Percentiles rank a stretch among this genome's conserved stretches.
Evolutionary conservation across 2,329 filamentous ascomycete genomes (phyloP).

Genomic region (Paracorniculantispora psalliotae): DNA sequence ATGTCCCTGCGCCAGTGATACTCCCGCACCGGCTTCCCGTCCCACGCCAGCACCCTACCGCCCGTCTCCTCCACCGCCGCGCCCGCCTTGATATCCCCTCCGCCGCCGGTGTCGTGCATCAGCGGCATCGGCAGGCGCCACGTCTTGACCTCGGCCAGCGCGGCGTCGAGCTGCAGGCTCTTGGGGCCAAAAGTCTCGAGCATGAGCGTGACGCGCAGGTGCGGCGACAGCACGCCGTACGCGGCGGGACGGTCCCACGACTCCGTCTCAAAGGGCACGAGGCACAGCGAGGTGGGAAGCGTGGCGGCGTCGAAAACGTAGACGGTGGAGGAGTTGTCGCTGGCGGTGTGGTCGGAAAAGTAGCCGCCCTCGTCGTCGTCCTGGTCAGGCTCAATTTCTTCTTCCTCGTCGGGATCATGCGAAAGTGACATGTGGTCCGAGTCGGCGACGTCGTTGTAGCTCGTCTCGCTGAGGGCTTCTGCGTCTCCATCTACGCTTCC

Average conservation of each 20-base stretch:
- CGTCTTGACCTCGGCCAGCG: not conserved
- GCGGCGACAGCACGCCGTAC: constrained; percentile 5
- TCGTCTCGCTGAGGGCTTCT: not conserved
- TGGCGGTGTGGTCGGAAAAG: constrained; percentile 7
- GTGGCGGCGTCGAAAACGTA: constrained; percentile 4
- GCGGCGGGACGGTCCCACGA: not conserved
- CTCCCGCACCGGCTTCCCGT: not conserved
- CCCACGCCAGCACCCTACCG: constrained; percentile 3
- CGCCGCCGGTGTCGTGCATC: not conserved
- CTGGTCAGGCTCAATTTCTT: too few relatives aligned
- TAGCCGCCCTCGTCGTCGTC: not conserved
- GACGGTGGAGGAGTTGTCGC: not conserved
- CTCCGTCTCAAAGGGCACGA: not conserved
- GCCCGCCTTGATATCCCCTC: not conserved
- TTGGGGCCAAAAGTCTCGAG: constrained; percentile 11
- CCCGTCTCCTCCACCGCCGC: not conserved
- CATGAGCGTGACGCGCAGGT: constrained; percentile 5
- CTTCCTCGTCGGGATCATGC: not conserved
- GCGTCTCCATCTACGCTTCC: not conserved
- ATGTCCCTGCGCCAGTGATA: constrained; percentile 8
- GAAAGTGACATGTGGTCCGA: not conserved
- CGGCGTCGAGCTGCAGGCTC: constrained; percentile 9
- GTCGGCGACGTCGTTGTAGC: not conserved
- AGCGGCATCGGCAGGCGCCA: constrained; percentile 11
- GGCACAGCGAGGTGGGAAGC: not conserved